These are phyloP conservation scores for Cystobasidium pallidum DNA, from an alignment of 1,284 basidiomycete species.

Conservation along the genomic window DNA sequence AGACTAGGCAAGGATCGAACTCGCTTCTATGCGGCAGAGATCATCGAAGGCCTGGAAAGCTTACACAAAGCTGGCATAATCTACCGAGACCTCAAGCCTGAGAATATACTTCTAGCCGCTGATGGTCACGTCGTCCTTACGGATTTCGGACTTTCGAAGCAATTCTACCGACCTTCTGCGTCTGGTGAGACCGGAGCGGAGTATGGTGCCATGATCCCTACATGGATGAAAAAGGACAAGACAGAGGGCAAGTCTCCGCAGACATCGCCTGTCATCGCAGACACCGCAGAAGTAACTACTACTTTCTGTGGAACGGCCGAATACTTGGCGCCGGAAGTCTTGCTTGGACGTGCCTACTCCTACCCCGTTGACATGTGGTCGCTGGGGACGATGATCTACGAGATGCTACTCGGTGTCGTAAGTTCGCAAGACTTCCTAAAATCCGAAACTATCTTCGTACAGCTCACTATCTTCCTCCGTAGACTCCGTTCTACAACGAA, in stretches of 20 bases:
- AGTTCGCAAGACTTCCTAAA: slow-evolving; percentile 57
- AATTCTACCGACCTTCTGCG: slow-evolving; percentile 32
- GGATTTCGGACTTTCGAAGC: slow-evolving; percentile 78
- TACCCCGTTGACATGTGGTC: slow-evolving; percentile 99
- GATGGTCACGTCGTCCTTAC: slow-evolving; percentile 95
- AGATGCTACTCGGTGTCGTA: slow-evolving; percentile 88
- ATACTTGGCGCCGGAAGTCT: slow-evolving; percentile 76
- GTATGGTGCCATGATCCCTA: slow-evolving; percentile 1
- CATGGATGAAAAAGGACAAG: slow-evolving; percentile 9
- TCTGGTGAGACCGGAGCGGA: not conserved
- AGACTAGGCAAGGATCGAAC: slow-evolving; percentile 87
- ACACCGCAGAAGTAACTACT: slow-evolving; percentile 65
- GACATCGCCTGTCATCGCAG: not conserved
- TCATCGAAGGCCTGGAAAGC: slow-evolving; percentile 90
- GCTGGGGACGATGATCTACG: slow-evolving; percentile 94
- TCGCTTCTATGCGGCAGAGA: slow-evolving; percentile 93
- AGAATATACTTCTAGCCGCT: slow-evolving; percentile 85
- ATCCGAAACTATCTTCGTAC: slow-evolving; percentile 8
- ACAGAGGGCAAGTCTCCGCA: not conserved
- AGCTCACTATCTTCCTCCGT: slow-evolving; percentile 34
- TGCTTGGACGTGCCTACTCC: slow-evolving; percentile 84
- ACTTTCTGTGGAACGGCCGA: slow-evolving; percentile 80
- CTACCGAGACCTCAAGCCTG: slow-evolving; percentile 52
- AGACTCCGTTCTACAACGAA: slow-evolving; percentile 93
- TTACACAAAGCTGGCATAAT: slow-evolving; percentile 77